Conservation (phyloP, 306 rosid genomes). For the Dalbergia cochinchinensis region DNA sequence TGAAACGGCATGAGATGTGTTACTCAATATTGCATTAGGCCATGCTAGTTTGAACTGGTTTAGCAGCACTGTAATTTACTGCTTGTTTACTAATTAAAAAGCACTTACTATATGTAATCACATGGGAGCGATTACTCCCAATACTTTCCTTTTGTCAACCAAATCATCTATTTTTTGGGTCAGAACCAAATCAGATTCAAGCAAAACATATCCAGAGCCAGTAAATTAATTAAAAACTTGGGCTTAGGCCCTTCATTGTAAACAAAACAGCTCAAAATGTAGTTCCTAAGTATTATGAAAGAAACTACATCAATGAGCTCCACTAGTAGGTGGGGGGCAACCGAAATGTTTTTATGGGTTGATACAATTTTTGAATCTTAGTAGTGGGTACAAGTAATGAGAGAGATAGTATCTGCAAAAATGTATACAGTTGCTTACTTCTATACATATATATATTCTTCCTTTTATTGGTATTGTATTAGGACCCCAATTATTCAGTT, state of each 20-base stretch:
- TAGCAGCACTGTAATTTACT: too few species aligned
- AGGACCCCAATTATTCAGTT: conserved; percentile 68
- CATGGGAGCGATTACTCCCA: too few species aligned
- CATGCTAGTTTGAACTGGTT: too few species aligned
- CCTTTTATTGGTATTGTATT: conserved; percentile 56
- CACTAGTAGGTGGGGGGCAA: conserved; percentile 37
- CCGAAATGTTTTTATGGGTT: conserved; percentile 23
- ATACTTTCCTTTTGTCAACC: not conserved
- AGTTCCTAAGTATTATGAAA: conserved; percentile 39
- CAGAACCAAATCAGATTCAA: not conserved
- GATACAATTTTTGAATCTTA: conserved; percentile 45
- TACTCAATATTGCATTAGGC: too few species aligned
- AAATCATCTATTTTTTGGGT: too few species aligned
- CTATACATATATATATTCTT: conserved; percentile 47
- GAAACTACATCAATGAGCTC: conserved; percentile 41
- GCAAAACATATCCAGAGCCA: conserved; percentile 9
- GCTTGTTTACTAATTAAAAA: too few species aligned
- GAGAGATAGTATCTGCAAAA: conserved; percentile 58
- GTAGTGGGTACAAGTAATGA: conserved; percentile 37
- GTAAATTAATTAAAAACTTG: conserved; percentile 28
- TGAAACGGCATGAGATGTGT: too few species aligned
- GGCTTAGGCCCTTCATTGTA: conserved; percentile 30
- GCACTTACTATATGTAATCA: too few species aligned
- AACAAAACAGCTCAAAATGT: not conserved
- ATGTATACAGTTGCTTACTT: conserved; percentile 48